Conservation (phyloP, 805 yeast genomes). For the Wickerhamiella shivajii region DNA sequence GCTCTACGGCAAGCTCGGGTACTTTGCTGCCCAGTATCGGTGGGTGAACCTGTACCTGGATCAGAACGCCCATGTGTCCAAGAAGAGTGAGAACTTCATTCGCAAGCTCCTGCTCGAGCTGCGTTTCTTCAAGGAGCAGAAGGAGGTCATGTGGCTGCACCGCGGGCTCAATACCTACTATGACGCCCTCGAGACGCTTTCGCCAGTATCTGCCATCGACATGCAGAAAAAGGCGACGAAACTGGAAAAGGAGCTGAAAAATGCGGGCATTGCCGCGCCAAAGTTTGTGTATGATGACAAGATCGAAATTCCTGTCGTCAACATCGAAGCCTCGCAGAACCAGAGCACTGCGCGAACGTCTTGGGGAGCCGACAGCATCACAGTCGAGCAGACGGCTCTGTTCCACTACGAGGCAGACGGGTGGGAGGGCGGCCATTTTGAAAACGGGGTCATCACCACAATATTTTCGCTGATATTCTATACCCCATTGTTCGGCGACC, state of each 20-base stretch:
- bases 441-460: slow-evolving; percentile 22
- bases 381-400: slow-evolving; percentile 26
- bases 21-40: slow-evolving; percentile 15
- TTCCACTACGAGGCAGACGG: slow-evolving; percentile 19
- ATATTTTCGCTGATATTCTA: slow-evolving; percentile 19
- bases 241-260: slow-evolving; percentile 12
- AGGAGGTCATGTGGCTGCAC: slow-evolving; percentile 17
- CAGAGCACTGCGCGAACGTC: slow-evolving; percentile 6
- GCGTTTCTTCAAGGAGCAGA: slow-evolving; percentile 13
- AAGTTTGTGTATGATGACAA: not conserved
- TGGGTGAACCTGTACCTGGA: slow-evolving; percentile 16
- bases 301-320: slow-evolving; percentile 3
- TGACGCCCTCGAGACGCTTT: slow-evolving; percentile 16
- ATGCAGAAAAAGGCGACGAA: slow-evolving; percentile 17
- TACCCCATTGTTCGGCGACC: slow-evolving; percentile 23
- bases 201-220: slow-evolving; percentile 16
- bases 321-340: not conserved
- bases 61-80: slow-evolving; percentile 13
- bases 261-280: slow-evolving; percentile 7
- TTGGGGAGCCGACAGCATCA: slow-evolving; percentile 11
- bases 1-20: slow-evolving; percentile 14
- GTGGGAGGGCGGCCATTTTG: slow-evolving; percentile 26
- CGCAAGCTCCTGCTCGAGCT: slow-evolving; percentile 20
- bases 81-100: slow-evolving; percentile 15
- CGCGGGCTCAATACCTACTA: slow-evolving; percentile 19